phyloP scores from a whole-genome alignment of 495 filamentous ascomycete species.

The Trichoderma parareesei region DNA sequence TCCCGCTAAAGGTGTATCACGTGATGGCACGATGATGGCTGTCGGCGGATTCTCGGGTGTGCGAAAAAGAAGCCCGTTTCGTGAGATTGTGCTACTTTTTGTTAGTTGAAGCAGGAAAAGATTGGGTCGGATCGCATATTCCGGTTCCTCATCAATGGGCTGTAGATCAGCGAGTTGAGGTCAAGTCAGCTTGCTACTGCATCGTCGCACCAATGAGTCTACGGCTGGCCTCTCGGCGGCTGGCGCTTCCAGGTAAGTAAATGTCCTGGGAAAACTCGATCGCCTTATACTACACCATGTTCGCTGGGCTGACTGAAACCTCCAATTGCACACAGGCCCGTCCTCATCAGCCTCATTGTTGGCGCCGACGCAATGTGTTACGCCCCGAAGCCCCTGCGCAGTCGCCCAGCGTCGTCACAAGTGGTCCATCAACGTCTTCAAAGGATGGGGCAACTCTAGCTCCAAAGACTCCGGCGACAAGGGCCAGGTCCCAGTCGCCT shows the following conservation, averaged over 20 bases:
- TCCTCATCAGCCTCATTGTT: not conserved
- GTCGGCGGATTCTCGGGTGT: constrained; percentile 4
- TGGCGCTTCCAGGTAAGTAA: constrained; percentile 20
- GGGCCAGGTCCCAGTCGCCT: not conserved
- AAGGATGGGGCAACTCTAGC: constrained; percentile 9
- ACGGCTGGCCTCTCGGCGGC: constrained; percentile 21
- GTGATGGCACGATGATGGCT: not conserved
- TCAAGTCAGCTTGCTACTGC: not conserved
- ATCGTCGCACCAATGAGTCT: constrained; percentile 22
- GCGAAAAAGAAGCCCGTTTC: not conserved
- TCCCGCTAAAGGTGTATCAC: constrained; percentile 6
- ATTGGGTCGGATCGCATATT: not conserved
- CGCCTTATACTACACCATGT: not conserved
- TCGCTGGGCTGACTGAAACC: not conserved
- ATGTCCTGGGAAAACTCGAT: not conserved
- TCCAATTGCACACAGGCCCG: not conserved
- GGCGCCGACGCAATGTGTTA: not conserved
- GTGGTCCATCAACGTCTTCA: constrained; percentile 10
- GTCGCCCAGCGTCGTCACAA: constrained; percentile 1
- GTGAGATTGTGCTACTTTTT: too few species aligned
- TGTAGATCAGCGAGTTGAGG: not conserved
- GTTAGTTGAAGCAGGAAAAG: not conserved
- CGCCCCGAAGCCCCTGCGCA: constrained; percentile 3
- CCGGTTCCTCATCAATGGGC: not conserved
- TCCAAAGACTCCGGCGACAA: constrained; percentile 12